Conservation (phyloP, 305 asterid species). For the Fraxinus xanthoxyloides region DNA sequence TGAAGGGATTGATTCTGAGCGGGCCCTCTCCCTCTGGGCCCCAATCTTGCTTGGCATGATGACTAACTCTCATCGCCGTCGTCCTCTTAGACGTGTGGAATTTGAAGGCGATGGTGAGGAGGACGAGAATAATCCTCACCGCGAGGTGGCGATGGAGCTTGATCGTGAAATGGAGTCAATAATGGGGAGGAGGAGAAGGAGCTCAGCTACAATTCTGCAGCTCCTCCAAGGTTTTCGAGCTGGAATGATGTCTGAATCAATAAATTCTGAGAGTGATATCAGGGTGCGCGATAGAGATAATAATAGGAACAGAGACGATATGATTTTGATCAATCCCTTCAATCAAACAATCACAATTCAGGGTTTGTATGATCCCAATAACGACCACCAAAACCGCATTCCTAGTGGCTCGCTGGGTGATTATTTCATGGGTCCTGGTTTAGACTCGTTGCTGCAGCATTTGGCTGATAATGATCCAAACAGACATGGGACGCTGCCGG, state of each 20-base stretch:
- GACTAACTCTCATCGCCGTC: slow-evolving; percentile 47
- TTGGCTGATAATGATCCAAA: slow-evolving; percentile 77
- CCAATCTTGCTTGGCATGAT: slow-evolving; percentile 83
- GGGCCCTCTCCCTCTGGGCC: slow-evolving; percentile 82
- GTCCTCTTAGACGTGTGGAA: slow-evolving; percentile 42
- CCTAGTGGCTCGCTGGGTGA: slow-evolving; percentile 68
- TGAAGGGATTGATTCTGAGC: slow-evolving; percentile 60
- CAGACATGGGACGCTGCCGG: slow-evolving; percentile 80
- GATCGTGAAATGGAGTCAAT: slow-evolving; percentile 57
- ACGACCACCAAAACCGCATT: slow-evolving; percentile 37
- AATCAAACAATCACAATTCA: slow-evolving; percentile 62
- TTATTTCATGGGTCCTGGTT: slow-evolving; percentile 71
- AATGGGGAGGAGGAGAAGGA: slow-evolving; percentile 51
- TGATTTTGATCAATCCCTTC: slow-evolving; percentile 65
- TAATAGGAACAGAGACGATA: slow-evolving; percentile 41
- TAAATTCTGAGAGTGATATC: slow-evolving; percentile 27
- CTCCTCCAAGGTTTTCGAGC: slow-evolving; percentile 67
- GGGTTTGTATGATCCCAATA: slow-evolving; percentile 39
- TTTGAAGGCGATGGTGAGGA: slow-evolving; percentile 40
- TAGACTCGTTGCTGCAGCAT: slow-evolving; percentile 77
- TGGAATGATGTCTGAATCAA: slow-evolving; percentile 44
- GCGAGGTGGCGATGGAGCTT: slow-evolving; percentile 36
- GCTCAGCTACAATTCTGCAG: slow-evolving; percentile 68
- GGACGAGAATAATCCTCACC: slow-evolving; percentile 11
- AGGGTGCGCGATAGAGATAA: slow-evolving; percentile 19